Percentiles rank a stretch among this genome's conserved stretches.
phyloP scores from a whole-genome alignment of 768 basidiomycete species.

The Collybiopsis luxurians region DNA sequence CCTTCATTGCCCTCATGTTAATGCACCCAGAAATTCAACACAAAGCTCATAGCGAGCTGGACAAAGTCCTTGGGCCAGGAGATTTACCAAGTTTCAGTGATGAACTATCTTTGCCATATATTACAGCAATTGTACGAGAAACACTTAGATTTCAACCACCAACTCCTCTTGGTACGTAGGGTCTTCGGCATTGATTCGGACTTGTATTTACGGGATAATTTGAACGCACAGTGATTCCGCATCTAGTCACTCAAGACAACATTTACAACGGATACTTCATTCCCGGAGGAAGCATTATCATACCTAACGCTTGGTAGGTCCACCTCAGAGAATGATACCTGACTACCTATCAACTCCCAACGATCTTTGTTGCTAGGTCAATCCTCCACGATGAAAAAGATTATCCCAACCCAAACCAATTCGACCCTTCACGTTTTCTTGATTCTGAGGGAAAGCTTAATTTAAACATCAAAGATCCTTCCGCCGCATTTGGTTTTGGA shows the following conservation, averaged over 20 bases:
- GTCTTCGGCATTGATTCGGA: too few species aligned
- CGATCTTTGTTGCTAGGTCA: too few species aligned
- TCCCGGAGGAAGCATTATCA: background rate
- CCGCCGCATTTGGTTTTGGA: constrained; percentile 4
- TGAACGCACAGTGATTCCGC: background rate
- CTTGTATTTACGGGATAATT: background rate
- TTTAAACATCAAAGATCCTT: background rate
- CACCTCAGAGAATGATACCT: too few species aligned
- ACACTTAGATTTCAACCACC: constrained; percentile 24
- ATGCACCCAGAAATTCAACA: too few species aligned
- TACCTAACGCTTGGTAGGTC: background rate
- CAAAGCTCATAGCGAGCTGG: background rate
- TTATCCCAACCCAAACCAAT: constrained; percentile 3
- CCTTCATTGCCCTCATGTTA: too few species aligned
- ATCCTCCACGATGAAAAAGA: constrained; percentile 4
- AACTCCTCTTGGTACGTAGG: constrained; percentile 23
- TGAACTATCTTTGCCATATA: constrained; percentile 23
- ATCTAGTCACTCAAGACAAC: background rate
- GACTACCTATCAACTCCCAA: too few species aligned
- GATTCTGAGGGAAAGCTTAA: background rate
- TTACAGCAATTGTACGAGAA: constrained; percentile 29
- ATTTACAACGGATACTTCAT: constrained; percentile 3
- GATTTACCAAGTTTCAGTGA: constrained; percentile 12
- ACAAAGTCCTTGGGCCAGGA: constrained; percentile 14
- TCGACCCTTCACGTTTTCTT: constrained; percentile 7